These are phyloP conservation scores for Fusarium pilosicola DNA, from an alignment of 2,329 filamentous ascomycete species.

Conservation along the genomic window DNA sequence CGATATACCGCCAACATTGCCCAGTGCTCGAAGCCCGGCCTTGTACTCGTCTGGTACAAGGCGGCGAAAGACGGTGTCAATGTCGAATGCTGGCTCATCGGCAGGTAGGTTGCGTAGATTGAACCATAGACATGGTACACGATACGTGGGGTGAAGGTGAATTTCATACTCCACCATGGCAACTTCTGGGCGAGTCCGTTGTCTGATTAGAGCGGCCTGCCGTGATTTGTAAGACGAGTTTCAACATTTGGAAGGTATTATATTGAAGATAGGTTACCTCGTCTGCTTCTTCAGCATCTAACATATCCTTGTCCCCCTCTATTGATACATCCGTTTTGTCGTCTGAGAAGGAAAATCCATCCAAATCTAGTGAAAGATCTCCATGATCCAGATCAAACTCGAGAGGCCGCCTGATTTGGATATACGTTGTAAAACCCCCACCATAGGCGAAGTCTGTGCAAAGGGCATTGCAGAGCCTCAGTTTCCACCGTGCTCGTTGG, in stretches of 20 bases:
- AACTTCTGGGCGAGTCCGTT: constrained; percentile 46
- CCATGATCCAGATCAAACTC: constrained; percentile 55
- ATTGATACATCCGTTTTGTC: constrained; percentile 32
- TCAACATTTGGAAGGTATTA: constrained; percentile 5
- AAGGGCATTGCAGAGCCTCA: constrained; percentile 63
- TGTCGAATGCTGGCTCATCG: constrained; percentile 65
- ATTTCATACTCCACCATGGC: constrained; percentile 76
- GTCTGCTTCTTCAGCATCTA: constrained; percentile 62
- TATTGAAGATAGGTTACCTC: constrained; percentile 52
- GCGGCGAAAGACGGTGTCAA: constrained; percentile 76
- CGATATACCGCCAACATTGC: constrained; percentile 78
- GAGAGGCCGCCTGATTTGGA: constrained; percentile 67
- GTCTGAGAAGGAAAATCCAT: constrained; percentile 56
- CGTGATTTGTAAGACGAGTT: constrained; percentile 32
- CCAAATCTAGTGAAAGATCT: constrained; percentile 59
- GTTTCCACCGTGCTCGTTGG: constrained; percentile 63
- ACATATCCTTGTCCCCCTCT: constrained; percentile 58
- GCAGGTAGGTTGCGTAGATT: constrained; percentile 67
- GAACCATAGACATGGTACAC: constrained; percentile 81
- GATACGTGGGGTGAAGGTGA: constrained; percentile 78
- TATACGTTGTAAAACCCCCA: constrained; percentile 60
- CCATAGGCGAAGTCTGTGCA: constrained; percentile 55
- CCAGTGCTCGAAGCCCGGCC: constrained; percentile 66
- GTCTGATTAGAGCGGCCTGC: constrained; percentile 55
- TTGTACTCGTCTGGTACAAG: constrained; percentile 76